Percentiles rank a stretch among this genome's conserved stretches.
Evolutionary conservation across 2,329 filamentous ascomycete genomes (phyloP).

Genomic region (Aphanocladium album): DNA sequence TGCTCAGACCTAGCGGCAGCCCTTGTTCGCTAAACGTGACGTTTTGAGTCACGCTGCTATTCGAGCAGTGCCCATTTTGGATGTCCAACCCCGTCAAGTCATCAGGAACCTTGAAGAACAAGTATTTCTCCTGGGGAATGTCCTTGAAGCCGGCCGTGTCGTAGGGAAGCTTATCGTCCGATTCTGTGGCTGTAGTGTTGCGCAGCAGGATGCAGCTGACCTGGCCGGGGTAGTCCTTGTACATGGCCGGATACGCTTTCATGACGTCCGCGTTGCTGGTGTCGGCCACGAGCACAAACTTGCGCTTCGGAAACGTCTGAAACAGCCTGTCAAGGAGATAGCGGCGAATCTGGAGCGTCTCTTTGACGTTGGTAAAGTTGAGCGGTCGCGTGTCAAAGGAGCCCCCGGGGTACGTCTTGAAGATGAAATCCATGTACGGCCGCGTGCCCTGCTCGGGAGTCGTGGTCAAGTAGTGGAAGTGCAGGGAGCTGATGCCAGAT

Average conservation of each 20-base stretch:
- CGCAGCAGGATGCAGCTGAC: conserved; percentile 74
- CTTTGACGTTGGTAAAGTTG: conserved; percentile 38
- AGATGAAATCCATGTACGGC: conserved; percentile 78
- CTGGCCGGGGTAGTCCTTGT: conserved; percentile 60
- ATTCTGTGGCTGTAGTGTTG: conserved; percentile 67
- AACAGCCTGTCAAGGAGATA: conserved; percentile 68
- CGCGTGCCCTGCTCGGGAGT: conserved; percentile 73
- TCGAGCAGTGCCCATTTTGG: conserved; percentile 48
- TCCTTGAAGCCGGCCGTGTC: conserved; percentile 21
- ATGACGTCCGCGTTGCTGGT: conserved; percentile 75
- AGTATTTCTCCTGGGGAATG: conserved; percentile 62
- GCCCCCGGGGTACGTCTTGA: conserved; percentile 69
- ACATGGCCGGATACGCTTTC: conserved; percentile 58
- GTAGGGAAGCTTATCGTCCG: conserved; percentile 58
- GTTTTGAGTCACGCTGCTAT: conserved; percentile 60
- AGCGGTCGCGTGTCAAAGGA: conserved; percentile 74
- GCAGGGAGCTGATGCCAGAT: conserved; percentile 51
- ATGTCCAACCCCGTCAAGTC: conserved; percentile 65
- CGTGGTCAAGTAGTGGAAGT: conserved; percentile 80
- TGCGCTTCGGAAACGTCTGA: conserved; percentile 67
- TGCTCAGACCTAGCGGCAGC: conserved; percentile 42
- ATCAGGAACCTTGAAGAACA: conserved; percentile 73
- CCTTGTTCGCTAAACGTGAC: conserved; percentile 66
- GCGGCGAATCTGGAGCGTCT: conserved; percentile 62
- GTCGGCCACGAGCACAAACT: conserved; percentile 72